Conservation (phyloP, 768 basidiomycete genomes). For the Vararia minispora region DNA sequence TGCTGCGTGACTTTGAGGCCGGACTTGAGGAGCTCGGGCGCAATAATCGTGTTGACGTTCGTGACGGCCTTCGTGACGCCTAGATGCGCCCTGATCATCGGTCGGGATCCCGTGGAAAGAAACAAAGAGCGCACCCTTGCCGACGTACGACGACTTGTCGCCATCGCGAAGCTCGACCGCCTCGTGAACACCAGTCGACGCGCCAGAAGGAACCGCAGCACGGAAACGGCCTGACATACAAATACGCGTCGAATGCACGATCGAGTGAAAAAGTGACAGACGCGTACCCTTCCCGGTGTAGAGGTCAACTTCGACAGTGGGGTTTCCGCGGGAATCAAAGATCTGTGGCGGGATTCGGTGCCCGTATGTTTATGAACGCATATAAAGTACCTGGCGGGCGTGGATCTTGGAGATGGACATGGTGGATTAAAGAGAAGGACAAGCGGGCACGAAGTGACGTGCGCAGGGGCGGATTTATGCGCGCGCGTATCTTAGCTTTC, state of each 20-base stretch:
- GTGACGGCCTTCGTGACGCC: constrained; percentile 90
- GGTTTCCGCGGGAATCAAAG: constrained; percentile 99
- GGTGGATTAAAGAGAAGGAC: constrained; percentile 17
- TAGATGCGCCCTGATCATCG: constrained; percentile 20
- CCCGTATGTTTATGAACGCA: not conserved
- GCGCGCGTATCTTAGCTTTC: constrained; percentile 17
- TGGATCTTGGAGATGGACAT: constrained; percentile 91
- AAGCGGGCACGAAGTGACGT: constrained; percentile 11
- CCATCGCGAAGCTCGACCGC: constrained; percentile 98
- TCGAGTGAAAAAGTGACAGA: constrained; percentile 1
- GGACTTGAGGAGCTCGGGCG: constrained; percentile 77
- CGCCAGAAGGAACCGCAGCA: constrained; percentile 93
- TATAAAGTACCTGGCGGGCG: constrained; percentile 71
- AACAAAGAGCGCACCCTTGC: constrained; percentile 61
- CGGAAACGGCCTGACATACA: constrained; percentile 69
- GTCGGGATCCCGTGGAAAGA: not conserved
- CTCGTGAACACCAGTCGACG: constrained; percentile 96
- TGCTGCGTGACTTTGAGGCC: constrained; percentile 79
- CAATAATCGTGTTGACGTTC: constrained; percentile 90
- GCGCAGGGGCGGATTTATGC: constrained; percentile 11
- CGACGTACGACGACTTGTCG: constrained; percentile 86
- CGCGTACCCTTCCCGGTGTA: constrained; percentile 72
- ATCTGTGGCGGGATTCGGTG: constrained; percentile 42
- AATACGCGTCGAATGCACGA: constrained; percentile 6
- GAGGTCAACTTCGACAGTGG: constrained; percentile 91